Evolutionary conservation across 2,329 filamentous ascomycete genomes (phyloP).

Genomic region (Fusarium sublunatum): DNA sequence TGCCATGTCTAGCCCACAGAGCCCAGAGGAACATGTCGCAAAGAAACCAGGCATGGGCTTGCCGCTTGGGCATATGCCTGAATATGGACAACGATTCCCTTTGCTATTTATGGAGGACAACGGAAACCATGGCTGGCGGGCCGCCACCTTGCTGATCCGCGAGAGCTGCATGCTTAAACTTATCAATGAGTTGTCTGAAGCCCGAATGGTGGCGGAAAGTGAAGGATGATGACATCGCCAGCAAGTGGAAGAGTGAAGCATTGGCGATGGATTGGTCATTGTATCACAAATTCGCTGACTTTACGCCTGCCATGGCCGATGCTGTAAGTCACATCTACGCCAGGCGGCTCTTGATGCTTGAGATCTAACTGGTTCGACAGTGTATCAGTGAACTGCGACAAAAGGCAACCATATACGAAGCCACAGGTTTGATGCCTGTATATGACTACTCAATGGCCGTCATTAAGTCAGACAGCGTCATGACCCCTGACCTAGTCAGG

Average conservation of each 20-base stretch:
- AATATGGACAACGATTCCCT: not conserved
- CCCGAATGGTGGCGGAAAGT: constrained; percentile 48
- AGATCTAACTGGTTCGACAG: not conserved
- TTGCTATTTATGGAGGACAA: not conserved
- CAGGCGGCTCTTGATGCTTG: not conserved
- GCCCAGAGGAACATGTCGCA: not conserved
- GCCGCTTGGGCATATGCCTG: not conserved
- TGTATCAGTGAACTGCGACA: not conserved
- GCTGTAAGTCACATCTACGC: not conserved
- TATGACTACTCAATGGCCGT: constrained; percentile 1
- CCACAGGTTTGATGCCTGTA: not conserved
- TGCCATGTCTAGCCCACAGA: too few relatives aligned
- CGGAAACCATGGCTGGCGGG: constrained; percentile 22
- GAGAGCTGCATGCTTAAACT: constrained; percentile 48
- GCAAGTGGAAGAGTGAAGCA: constrained; percentile 4
- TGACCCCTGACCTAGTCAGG: not conserved
- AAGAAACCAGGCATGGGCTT: not conserved
- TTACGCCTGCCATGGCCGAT: not conserved
- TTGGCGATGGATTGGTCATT: not conserved
- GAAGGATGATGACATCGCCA: constrained; percentile 26
- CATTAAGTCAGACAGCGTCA: constrained; percentile 8
- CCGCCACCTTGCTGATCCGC: constrained; percentile 39
- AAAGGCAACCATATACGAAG: not conserved
- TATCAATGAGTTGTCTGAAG: constrained; percentile 46
- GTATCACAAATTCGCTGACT: not conserved